Conservation (phyloP, 768 basidiomycete genomes). For the Butyriboletus loyo region DNA sequence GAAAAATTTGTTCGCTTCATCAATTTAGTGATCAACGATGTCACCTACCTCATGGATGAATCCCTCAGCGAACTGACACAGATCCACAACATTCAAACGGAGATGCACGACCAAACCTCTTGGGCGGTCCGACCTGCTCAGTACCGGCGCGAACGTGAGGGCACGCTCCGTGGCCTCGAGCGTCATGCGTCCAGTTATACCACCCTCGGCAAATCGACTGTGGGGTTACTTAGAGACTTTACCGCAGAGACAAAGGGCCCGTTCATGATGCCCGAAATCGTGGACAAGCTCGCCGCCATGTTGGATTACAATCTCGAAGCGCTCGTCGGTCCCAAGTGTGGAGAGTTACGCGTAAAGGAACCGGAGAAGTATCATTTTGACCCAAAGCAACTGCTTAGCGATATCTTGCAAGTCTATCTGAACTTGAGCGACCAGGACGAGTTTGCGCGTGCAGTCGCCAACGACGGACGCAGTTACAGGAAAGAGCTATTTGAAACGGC, state of each 20-base stretch:
- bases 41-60: slow-evolving; percentile 97
- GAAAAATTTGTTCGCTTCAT: slow-evolving; percentile 95
- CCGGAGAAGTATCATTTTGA: slow-evolving; percentile 88
- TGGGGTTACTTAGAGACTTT: slow-evolving; percentile 88
- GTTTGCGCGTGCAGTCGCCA: slow-evolving; percentile 85
- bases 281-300: slow-evolving; percentile 94
- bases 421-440: slow-evolving; percentile 78
- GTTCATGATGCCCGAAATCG: slow-evolving; percentile 96
- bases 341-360: slow-evolving; percentile 81
- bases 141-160: slow-evolving; percentile 82
- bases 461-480: slow-evolving; percentile 90
- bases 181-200: slow-evolving; percentile 83
- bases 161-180: slow-evolving; percentile 75
- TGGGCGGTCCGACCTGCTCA: slow-evolving; percentile 68
- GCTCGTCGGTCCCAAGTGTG: slow-evolving; percentile 85
- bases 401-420: slow-evolving; percentile 86
- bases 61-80: slow-evolving; percentile 85
- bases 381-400: slow-evolving; percentile 75
- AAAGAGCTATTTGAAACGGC: slow-evolving; percentile 82
- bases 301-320: slow-evolving; percentile 90
- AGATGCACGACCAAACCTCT: slow-evolving; percentile 71
- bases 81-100: slow-evolving; percentile 80
- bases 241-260: slow-evolving; percentile 89
- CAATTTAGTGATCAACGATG: slow-evolving; percentile 98
- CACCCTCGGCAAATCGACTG: slow-evolving; percentile 81